phyloP scores from a whole-genome alignment of 164 flowering plant genomes.

The Echeveria elegans region DNA sequence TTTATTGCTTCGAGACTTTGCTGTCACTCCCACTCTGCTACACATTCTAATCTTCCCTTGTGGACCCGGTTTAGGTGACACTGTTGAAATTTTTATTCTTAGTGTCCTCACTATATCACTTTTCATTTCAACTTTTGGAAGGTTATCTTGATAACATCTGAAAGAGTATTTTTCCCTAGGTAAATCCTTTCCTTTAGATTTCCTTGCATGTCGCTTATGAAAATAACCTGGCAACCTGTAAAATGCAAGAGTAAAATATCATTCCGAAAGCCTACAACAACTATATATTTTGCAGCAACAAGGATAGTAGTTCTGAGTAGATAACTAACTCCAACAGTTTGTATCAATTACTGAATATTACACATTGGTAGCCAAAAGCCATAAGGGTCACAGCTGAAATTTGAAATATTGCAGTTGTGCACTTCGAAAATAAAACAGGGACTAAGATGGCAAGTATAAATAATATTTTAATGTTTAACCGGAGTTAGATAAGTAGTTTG shows the following conservation, averaged over 20 bases:
- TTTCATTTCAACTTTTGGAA: constrained; percentile 18
- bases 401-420: no score
- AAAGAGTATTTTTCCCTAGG: constrained; percentile 40
- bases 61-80: constrained; percentile 10
- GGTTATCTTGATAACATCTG: constrained; percentile 36
- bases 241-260: neutral
- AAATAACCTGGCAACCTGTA: constrained; percentile 79
- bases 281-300: neutral
- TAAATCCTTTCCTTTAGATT: constrained; percentile 27
- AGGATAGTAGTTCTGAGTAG: neutral
- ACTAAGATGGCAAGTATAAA: no score
- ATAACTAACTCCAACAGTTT: neutral
- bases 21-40: no score
- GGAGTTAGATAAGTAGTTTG: neutral
- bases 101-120: constrained; percentile 20
- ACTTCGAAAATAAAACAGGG: no score
- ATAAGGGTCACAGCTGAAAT: no score
- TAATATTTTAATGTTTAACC: no score
- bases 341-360: no score
- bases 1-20: constrained; percentile 15
- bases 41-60: constrained; percentile 15
- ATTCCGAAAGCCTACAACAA: no score
- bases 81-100: constrained; percentile 14
- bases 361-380: no score
- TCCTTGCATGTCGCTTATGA: constrained; percentile 68